phyloP scores from a whole-genome alignment of 768 basidiomycete species.

The Lactarius deliciosus region DNA sequence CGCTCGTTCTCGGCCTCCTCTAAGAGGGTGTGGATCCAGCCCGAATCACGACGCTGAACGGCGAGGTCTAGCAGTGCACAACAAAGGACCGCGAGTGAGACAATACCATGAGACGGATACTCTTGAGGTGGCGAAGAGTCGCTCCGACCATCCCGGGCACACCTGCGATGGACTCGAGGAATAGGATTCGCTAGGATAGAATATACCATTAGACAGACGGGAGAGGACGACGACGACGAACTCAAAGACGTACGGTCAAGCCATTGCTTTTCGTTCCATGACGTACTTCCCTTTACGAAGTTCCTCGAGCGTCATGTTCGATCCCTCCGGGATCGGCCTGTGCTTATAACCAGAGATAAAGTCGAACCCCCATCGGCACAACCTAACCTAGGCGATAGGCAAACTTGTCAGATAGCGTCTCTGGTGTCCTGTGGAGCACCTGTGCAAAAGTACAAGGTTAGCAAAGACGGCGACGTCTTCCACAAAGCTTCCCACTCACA shows the following conservation, averaged over 20 bases:
- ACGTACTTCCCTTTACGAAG: slow-evolving; percentile 73
- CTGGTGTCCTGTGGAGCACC: slow-evolving; percentile 70
- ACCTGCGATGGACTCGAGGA: slow-evolving; percentile 89
- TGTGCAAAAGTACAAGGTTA: slow-evolving; percentile 33
- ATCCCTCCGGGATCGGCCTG: slow-evolving; percentile 56
- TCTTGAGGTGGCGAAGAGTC: slow-evolving; percentile 81
- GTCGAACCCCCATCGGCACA: slow-evolving; percentile 72
- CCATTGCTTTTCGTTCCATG: slow-evolving; percentile 76
- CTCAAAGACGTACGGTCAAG: slow-evolving; percentile 50
- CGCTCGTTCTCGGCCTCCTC: slow-evolving; percentile 97
- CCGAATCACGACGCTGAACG: slow-evolving; percentile 49
- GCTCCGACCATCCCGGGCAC: slow-evolving; percentile 97
- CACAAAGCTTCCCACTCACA: slow-evolving; percentile 39
- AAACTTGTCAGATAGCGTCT: slow-evolving; percentile 69
- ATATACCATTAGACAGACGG: slow-evolving; percentile 35
- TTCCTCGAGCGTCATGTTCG: slow-evolving; percentile 67
- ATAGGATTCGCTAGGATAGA: slow-evolving; percentile 49
- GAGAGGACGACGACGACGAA: background rate
- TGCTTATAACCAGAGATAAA: slow-evolving; percentile 84
- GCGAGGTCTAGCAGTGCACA: background rate
- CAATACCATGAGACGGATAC: slow-evolving; percentile 80
- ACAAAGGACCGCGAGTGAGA: slow-evolving; percentile 2
- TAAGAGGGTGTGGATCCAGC: slow-evolving; percentile 90
- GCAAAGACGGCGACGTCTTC: background rate
- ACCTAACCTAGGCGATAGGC: slow-evolving; percentile 64